Evolutionary conservation across 768 basidiomycete species (phyloP), one percentile per base, ranked within the genome.

Genomic region (Megacollybia marginata): DNA sequence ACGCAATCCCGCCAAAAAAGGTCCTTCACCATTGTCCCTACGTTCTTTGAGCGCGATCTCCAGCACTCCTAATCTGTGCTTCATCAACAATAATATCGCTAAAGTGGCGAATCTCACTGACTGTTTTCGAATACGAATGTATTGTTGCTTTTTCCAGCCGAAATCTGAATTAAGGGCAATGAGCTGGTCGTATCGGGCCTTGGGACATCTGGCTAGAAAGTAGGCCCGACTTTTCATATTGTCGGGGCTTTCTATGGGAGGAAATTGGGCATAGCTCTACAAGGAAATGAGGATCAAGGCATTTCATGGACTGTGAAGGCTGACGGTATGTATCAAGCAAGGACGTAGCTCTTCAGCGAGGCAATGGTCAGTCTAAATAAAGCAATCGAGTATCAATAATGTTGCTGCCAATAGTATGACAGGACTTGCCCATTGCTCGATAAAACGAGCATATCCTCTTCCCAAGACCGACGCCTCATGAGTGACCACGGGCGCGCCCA

Each of bases 241-340:
- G 31, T 33, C 35, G n/a, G 33, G 16, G 15, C 40, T 36, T 10
- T 16, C 34, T 19, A 18, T 36, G 16, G 34, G 34, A 19, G 47
- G 47, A 36, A 48, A 48, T 19, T n/a, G 47, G 18, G 47, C 33
- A 36, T 48, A 48, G 36, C 33, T 48, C 47, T 48, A 31, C 28
- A 2, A 28, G 23, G 23, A 3, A 16, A 19, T 16, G 20, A 28
- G 18, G 47, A 36, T 40, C 33, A 13, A 18, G 16, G 34, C 16
- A 16, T 40, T 11, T n/a, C 9, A 48, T n/a, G 36, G 5, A 19
- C 10, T 19, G 33, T 9, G 5, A 20, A 15, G 13, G 23, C 35
- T 48, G 31, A 48, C 47, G 33, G 47, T 48, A 33, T 48, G 47
- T 33, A 48, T 28, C 16, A 48, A 33, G 32, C 47, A 48, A 18